phyloP scores from a whole-genome alignment of 192 early-diverging fungal genomes.

The Coemansia erecta region DNA sequence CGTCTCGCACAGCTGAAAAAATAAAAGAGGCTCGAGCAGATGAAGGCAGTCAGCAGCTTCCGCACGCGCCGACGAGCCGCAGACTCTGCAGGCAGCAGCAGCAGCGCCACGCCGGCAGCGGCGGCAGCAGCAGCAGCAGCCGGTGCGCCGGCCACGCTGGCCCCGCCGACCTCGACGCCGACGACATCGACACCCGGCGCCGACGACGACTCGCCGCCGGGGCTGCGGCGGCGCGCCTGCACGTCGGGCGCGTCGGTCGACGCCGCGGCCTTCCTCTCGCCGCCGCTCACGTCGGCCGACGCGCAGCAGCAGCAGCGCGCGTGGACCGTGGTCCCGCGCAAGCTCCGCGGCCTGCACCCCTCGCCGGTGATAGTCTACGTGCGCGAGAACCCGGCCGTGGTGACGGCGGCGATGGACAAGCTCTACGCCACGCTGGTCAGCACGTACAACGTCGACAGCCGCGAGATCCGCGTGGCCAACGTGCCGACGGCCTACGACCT shows the following conservation, averaged over 20 bases:
- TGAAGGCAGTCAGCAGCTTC: slow-evolving; percentile 39
- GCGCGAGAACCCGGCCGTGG: slow-evolving; percentile 30
- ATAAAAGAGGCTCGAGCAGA: background rate
- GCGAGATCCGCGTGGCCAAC: slow-evolving; percentile 42
- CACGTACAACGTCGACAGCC: slow-evolving; percentile 27
- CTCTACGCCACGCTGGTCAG: slow-evolving; percentile 34
- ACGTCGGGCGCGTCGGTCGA: slow-evolving; percentile 14
- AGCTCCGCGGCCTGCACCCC: slow-evolving; percentile 49
- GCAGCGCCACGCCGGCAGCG: background rate
- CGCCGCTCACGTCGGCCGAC: slow-evolving; percentile 11
- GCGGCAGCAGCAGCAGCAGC: slow-evolving; percentile 2
- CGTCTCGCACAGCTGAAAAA: too few relatives aligned
- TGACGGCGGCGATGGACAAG: slow-evolving; percentile 36
- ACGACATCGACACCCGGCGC: background rate
- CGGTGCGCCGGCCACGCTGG: too few relatives aligned
- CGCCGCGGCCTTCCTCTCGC: slow-evolving; percentile 25
- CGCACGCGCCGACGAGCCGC: slow-evolving; percentile 37
- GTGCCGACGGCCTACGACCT: slow-evolving; percentile 44
- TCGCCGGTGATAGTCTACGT: slow-evolving; percentile 37
- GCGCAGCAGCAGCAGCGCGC: slow-evolving; percentile 17
- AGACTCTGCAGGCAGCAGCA: slow-evolving; percentile 11
- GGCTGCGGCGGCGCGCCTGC: slow-evolving; percentile 30
- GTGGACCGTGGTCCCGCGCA: slow-evolving; percentile 42
- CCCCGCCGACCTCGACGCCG: background rate
- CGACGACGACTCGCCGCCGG: background rate